These are phyloP conservation scores for Kluyveromyces aestuarii DNA, from an alignment of 805 yeast genomes.

Conservation along the genomic window DNA sequence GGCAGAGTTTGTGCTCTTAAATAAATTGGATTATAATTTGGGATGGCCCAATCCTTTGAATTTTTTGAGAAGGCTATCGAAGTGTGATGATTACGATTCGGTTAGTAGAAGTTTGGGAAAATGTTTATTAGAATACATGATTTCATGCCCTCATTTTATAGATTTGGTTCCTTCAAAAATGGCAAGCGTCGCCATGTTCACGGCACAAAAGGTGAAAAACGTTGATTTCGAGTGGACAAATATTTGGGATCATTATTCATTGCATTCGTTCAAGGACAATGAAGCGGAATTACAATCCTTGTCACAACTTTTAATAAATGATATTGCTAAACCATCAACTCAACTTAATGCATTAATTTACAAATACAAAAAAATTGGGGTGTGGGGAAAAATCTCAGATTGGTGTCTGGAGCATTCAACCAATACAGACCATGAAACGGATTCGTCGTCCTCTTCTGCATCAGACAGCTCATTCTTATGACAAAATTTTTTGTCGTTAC, in stretches of 20 bases:
- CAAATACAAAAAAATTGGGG: slow-evolving; percentile 14
- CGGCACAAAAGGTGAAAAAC: slow-evolving; percentile 1
- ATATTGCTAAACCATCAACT: slow-evolving; percentile 22
- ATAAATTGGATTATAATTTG: slow-evolving; percentile 62
- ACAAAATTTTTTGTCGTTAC: background rate
- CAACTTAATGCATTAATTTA: slow-evolving; percentile 18
- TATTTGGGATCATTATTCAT: slow-evolving; percentile 2
- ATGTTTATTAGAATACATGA: slow-evolving; percentile 68
- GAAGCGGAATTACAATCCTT: background rate
- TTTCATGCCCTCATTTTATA: slow-evolving; percentile 68
- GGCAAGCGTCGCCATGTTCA: slow-evolving; percentile 74
- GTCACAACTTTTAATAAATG: slow-evolving; percentile 14
- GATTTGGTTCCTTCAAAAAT: slow-evolving; percentile 67
- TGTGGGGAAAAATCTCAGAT: background rate
- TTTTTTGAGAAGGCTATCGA: slow-evolving; percentile 77
- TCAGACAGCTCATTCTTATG: background rate
- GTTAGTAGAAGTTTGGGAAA: slow-evolving; percentile 79
- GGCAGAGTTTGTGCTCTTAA: slow-evolving; percentile 74
- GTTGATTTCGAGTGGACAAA: background rate
- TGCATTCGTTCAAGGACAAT: background rate
- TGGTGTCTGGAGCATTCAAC: background rate
- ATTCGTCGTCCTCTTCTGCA: background rate
- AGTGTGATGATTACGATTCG: slow-evolving; percentile 84
- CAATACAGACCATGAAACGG: background rate
- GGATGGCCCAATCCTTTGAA: slow-evolving; percentile 87